Percentiles rank a stretch among this genome's conserved stretches.
phyloP scores from a whole-genome alignment of 2,329 filamentous ascomycete species.

The Hypomyces perniciosus region DNA sequence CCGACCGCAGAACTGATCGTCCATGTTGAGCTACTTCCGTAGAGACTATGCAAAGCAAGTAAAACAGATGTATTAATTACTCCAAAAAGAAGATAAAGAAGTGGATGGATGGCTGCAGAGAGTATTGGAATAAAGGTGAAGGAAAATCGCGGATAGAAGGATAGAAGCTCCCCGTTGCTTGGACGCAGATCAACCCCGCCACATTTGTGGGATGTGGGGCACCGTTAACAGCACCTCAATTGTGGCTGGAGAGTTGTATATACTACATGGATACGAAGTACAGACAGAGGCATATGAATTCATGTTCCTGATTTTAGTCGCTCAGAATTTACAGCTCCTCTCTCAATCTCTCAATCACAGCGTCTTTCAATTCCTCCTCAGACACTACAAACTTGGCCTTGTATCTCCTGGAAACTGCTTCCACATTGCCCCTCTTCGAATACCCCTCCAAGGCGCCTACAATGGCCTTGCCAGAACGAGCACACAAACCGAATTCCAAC shows the following conservation, averaged over 20 bases:
- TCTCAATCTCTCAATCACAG: slow-evolving; percentile 24
- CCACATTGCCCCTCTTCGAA: slow-evolving; percentile 55
- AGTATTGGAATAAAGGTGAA: neutral
- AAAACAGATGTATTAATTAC: neutral
- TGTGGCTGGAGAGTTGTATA: neutral
- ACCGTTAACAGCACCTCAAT: neutral
- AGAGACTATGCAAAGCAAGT: neutral
- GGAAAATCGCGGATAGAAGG: neutral
- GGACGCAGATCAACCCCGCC: slow-evolving; percentile 1
- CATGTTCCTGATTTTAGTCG: neutral
- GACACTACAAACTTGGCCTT: slow-evolving; percentile 38
- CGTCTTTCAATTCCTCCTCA: slow-evolving; percentile 34
- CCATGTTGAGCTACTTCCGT: slow-evolving; percentile 36
- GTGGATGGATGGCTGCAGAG: neutral
- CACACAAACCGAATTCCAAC: slow-evolving; percentile 54
- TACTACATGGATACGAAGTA: no score
- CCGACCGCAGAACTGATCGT: slow-evolving; percentile 55
- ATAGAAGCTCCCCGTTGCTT: neutral
- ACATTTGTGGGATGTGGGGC: slow-evolving; percentile 12
- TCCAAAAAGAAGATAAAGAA: neutral
- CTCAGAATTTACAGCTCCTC: neutral
- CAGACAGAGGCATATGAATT: no score
- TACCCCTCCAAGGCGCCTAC: slow-evolving; percentile 49
- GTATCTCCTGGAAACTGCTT: slow-evolving; percentile 47
- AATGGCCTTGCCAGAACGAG: slow-evolving; percentile 38